These are phyloP conservation scores for Dipteronia dyeriana DNA, from an alignment of 345 rosid species.

Conservation along the genomic window DNA sequence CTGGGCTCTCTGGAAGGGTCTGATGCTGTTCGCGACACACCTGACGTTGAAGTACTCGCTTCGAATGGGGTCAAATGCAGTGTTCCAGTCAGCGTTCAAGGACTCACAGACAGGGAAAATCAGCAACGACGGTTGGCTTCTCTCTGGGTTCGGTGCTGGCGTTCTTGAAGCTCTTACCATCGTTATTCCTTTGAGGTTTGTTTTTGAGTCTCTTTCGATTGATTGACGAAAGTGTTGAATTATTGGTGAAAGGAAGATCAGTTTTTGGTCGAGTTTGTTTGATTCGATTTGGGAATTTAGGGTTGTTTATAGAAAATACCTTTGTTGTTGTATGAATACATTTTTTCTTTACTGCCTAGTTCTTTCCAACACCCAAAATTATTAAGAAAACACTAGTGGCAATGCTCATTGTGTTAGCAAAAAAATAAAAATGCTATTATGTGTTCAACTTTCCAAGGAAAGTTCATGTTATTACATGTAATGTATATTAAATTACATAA, in stretches of 20 bases:
- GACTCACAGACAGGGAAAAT: slow-evolving; percentile 74
- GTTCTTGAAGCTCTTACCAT: slow-evolving; percentile 93
- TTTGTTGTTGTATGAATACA: neutral
- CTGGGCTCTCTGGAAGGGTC: slow-evolving; percentile 89
- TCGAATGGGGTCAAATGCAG: slow-evolving; percentile 92
- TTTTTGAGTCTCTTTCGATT: neutral
- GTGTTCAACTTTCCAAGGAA: neutral
- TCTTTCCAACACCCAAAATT: neutral
- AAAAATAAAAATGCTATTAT: neutral
- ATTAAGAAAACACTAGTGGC: neutral
- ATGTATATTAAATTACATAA: too few species aligned
- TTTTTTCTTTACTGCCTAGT: neutral
- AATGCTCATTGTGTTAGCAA: neutral
- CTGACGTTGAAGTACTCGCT: slow-evolving; percentile 84
- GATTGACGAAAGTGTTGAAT: neutral
- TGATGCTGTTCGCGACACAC: slow-evolving; percentile 97
- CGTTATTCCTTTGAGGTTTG: slow-evolving; percentile 90
- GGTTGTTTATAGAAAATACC: neutral
- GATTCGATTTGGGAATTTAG: neutral
- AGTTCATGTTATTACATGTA: neutral
- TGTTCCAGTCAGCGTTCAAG: slow-evolving; percentile 73
- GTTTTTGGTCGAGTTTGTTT: neutral
- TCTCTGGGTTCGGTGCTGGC: slow-evolving; percentile 96
- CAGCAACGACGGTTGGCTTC: slow-evolving; percentile 52
- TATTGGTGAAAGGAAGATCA: neutral